Conservation (phyloP, 2,329 filamentous ascomycete species). For the Pseudocercospora fijiensis region DNA sequence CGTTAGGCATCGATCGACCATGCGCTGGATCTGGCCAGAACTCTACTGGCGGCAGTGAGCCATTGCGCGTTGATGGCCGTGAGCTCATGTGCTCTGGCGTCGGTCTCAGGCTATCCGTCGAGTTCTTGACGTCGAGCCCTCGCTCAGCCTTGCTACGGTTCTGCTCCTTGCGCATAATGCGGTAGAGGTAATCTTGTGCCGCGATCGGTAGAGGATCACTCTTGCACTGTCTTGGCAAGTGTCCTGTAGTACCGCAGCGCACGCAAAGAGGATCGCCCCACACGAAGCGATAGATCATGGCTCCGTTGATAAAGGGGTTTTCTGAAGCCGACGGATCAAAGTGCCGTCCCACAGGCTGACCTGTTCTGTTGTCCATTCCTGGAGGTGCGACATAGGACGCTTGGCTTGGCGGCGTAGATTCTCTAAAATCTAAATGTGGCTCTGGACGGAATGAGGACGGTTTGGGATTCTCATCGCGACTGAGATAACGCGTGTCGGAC, state of each 20-base stretch:
- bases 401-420: not conserved
- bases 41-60: not conserved
- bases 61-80: not conserved
- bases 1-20: not conserved
- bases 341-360: conserved; percentile 2
- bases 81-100: not conserved
- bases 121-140: conserved; percentile 1
- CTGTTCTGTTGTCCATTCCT: not conserved
- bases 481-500: not conserved
- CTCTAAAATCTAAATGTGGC: not conserved
- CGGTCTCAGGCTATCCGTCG: conserved; percentile 4
- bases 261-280: conserved; percentile 28
- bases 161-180: conserved; percentile 19
- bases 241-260: conserved; percentile 22
- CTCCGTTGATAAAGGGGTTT: conserved; percentile 26
- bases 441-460: not conserved
- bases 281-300: conserved; percentile 21
- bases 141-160: conserved; percentile 20
- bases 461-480: not conserved
- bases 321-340: conserved; percentile 19
- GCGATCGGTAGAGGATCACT: conserved; percentile 8
- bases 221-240: conserved; percentile 21
- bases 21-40: not conserved
- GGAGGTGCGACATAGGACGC: conserved; percentile 3
- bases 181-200: conserved; percentile 20